phyloP scores from a whole-genome alignment of 192 early-diverging fungal genomes.

The Phycomyces blakesleeanus region DNA sequence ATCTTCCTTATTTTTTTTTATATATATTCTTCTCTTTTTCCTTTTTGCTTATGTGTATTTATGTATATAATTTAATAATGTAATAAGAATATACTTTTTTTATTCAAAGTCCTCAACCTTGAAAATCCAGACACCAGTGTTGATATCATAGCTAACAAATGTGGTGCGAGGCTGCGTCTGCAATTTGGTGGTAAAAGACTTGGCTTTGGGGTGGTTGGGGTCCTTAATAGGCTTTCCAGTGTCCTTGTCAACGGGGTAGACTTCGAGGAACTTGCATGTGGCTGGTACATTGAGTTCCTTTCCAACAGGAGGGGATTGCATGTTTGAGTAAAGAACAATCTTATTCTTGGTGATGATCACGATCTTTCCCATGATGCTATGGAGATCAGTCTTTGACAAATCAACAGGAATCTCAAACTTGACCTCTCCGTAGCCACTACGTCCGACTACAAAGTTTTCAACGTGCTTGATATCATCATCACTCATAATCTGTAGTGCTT shows the following conservation, averaged over 20 bases:
- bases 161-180: slow-evolving; percentile 68
- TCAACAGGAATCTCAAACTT: slow-evolving; percentile 80
- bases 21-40: neutral
- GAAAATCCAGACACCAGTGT: slow-evolving; percentile 88
- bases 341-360: slow-evolving; percentile 70
- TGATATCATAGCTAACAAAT: slow-evolving; percentile 70
- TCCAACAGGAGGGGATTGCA: slow-evolving; percentile 75
- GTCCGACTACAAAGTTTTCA: slow-evolving; percentile 69
- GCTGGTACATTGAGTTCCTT: slow-evolving; percentile 88
- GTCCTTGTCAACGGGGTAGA: slow-evolving; percentile 82
- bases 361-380: slow-evolving; percentile 71
- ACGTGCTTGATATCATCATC: slow-evolving; percentile 67
- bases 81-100: neutral
- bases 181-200: slow-evolving; percentile 66
- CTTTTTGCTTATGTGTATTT: neutral
- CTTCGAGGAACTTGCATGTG: slow-evolving; percentile 67
- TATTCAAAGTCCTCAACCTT: slow-evolving; percentile 74
- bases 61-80: neutral
- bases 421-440: slow-evolving; percentile 69
- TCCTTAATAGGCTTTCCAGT: slow-evolving; percentile 65
- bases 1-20: neutral
- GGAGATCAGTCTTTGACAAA: slow-evolving; percentile 56
- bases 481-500: slow-evolving; percentile 65
- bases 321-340: slow-evolving; percentile 79
- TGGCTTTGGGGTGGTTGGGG: slow-evolving; percentile 63